Conservation (phyloP, 2,329 filamentous ascomycete species). For the Botryotinia globosa region DNA sequence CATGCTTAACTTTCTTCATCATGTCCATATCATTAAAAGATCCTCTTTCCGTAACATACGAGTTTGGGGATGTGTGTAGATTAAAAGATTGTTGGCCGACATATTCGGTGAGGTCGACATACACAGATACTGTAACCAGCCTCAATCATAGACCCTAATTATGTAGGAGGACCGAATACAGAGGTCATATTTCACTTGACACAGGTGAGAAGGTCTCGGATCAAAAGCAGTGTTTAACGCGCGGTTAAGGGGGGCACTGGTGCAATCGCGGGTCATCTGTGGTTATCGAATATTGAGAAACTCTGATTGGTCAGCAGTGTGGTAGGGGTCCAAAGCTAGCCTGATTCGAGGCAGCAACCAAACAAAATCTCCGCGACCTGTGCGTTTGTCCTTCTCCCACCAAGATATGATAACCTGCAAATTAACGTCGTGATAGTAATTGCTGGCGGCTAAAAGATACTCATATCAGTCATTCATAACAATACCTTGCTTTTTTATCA, state of each 20-base stretch:
- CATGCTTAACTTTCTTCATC: conserved; percentile 18
- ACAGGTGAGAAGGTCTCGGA: neutral
- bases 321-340: neutral
- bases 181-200: neutral
- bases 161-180: neutral
- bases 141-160: neutral
- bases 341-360: neutral
- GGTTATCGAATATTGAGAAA: neutral
- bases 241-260: neutral
- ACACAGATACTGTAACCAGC: neutral
- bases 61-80: conserved; percentile 4
- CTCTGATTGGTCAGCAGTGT: neutral
- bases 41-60: neutral
- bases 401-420: neutral
- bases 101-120: neutral
- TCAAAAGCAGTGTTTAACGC: neutral
- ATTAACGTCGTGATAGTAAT: neutral
- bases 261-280: neutral
- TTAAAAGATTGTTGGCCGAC: conserved; percentile 7
- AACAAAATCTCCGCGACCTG: neutral
- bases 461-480: neutral
- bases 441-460: neutral
- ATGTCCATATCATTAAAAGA: neutral
- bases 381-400: neutral
- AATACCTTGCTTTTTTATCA: neutral